Conservation (phyloP, 768 basidiomycete species). For the Russula olivacea region DNA sequence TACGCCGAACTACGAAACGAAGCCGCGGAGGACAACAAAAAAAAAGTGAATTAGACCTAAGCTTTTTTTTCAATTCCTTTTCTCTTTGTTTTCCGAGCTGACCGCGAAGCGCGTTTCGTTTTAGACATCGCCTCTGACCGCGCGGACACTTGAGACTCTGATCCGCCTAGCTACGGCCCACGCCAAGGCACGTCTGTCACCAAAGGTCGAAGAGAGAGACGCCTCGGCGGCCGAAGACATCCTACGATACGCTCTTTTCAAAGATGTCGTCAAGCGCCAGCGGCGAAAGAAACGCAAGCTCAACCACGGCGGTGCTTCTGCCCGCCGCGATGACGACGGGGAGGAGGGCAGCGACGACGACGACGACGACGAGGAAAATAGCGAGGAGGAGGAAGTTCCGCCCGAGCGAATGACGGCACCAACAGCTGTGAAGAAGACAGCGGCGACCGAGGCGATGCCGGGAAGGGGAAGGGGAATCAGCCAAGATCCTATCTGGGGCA, state of each 20-base stretch:
- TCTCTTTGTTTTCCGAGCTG: background rate
- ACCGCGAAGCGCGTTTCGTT: background rate
- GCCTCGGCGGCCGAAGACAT: conserved; percentile 90
- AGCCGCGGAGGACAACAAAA: conserved; percentile 81
- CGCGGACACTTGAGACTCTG: conserved; percentile 96
- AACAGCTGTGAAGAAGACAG: conserved; percentile 9
- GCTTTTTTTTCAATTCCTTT: background rate
- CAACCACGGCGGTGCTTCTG: conserved; percentile 54
- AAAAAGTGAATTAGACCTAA: conserved; percentile 49
- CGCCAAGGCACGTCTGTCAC: conserved; percentile 88
- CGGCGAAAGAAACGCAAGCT: conserved; percentile 83
- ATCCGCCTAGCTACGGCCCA: conserved; percentile 98
- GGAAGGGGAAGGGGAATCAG: conserved; percentile 30
- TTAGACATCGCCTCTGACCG: conserved; percentile 94
- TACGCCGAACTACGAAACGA: conserved; percentile 92
- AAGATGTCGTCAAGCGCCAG: conserved; percentile 83
- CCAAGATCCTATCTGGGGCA: conserved; percentile 60
- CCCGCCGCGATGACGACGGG: conserved; percentile 31
- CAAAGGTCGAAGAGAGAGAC: conserved; percentile 78
- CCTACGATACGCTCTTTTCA: conserved; percentile 95
- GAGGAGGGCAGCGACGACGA: conserved; percentile 47
- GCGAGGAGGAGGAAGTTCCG: conserved; percentile 41
- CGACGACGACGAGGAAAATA: conserved; percentile 40
- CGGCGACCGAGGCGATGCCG: conserved; percentile 22
- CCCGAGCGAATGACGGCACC: conserved; percentile 45